Conservation (phyloP, 2,329 filamentous ascomycete genomes). For the Fusarium sp. region DNA sequence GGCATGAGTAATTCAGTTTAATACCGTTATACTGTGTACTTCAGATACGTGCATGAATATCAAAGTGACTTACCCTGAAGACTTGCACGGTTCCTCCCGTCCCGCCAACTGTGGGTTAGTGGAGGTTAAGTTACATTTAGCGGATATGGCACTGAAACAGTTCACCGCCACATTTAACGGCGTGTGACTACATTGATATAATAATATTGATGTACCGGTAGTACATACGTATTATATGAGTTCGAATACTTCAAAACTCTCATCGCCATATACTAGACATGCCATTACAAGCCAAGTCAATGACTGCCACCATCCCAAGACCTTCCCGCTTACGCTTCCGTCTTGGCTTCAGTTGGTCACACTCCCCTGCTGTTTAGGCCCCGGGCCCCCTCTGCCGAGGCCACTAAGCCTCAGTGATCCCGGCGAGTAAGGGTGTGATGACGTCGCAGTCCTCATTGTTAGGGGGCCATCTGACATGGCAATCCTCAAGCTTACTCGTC, state of each 20-base stretch:
- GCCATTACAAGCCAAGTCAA: too few relatives aligned
- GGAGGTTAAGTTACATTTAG: background rate
- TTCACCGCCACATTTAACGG: background rate
- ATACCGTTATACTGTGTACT: too few relatives aligned
- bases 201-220: too few relatives aligned
- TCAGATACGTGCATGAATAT: too few relatives aligned
- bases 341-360: constrained; percentile 13
- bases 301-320: background rate
- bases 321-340: constrained; percentile 8
- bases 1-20: too few relatives aligned
- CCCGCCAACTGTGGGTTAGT: too few relatives aligned
- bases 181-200: too few relatives aligned
- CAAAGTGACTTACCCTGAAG: too few relatives aligned
- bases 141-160: background rate
- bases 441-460: constrained; percentile 35
- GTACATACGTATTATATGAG: too few relatives aligned
- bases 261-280: too few relatives aligned
- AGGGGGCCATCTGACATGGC: constrained; percentile 38
- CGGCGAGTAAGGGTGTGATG: constrained; percentile 34
- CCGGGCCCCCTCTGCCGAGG: constrained; percentile 6
- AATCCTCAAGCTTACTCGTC: constrained; percentile 25
- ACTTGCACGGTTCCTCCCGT: too few relatives aligned
- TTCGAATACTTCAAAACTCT: too few relatives aligned
- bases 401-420: constrained; percentile 37
- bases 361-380: background rate